Percentiles rank a stretch among this genome's conserved stretches.
Conservation (phyloP, 306 rosid genomes). For the Cicer arietinum region DNA sequence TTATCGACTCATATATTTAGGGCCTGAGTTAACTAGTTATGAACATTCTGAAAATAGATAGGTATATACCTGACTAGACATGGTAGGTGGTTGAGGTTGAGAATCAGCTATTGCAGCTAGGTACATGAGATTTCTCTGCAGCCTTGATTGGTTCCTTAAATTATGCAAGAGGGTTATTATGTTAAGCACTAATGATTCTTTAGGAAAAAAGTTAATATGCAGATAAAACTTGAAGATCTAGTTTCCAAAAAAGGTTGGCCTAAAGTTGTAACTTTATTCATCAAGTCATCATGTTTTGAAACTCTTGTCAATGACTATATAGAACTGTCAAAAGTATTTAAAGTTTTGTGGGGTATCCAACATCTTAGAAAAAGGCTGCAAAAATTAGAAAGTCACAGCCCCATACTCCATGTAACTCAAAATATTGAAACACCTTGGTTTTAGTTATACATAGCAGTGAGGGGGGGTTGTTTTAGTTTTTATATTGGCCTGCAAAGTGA, state of each 20-base stretch:
- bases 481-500: not conserved
- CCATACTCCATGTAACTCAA: constrained; percentile 19
- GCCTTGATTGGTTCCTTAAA: constrained; percentile 89
- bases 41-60: constrained; percentile 9
- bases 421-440: not conserved
- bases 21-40: not conserved
- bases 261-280: not conserved
- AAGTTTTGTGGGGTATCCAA: constrained; percentile 25
- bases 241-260: constrained; percentile 28
- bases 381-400: constrained; percentile 1
- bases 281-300: constrained; percentile 14
- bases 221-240: constrained; percentile 5
- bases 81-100: constrained; percentile 84
- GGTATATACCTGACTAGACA: constrained; percentile 80
- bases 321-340: not conserved
- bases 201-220: too few relatives aligned
- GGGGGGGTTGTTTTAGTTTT: not conserved
- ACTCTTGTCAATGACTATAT: not conserved
- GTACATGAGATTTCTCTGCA: constrained; percentile 98
- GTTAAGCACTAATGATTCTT: not conserved
- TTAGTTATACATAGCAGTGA: not conserved
- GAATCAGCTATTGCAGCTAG: constrained; percentile 98
- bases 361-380: constrained; percentile 37
- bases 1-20: too few relatives aligned
- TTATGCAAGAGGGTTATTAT: constrained; percentile 2